Percentiles rank a stretch among this genome's conserved stretches.
Conservation (phyloP, 768 basidiomycete species). For the Saitozyma podzolica region DNA sequence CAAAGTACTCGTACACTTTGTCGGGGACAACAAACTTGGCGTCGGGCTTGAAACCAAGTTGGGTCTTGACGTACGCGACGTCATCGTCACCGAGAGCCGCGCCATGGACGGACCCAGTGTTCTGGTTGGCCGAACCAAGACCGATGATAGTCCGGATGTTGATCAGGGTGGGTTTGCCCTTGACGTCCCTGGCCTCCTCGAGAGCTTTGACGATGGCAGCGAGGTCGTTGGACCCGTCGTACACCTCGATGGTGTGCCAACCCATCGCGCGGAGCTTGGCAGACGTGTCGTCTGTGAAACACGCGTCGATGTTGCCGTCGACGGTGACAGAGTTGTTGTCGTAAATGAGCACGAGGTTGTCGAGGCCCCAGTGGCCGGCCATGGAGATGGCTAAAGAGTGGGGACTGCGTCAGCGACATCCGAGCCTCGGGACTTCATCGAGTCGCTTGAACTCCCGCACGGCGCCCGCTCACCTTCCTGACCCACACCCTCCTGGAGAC, state of each 20-base stretch:
- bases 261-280: constrained; percentile 44
- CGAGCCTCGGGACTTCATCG: not conserved
- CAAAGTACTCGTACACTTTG: constrained; percentile 48
- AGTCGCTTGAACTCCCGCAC: not conserved
- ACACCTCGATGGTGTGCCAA: constrained; percentile 50
- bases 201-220: constrained; percentile 41
- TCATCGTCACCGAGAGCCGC: constrained; percentile 49
- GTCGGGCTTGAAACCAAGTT: constrained; percentile 44
- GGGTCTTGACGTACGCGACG: constrained; percentile 44
- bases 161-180: constrained; percentile 48
- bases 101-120: constrained; percentile 47
- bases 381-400: constrained; percentile 38
- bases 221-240: constrained; percentile 48
- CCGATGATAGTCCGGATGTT: constrained; percentile 51
- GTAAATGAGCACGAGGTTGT: constrained; percentile 51
- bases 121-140: constrained; percentile 41
- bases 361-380: constrained; percentile 48
- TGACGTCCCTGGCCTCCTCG: constrained; percentile 42
- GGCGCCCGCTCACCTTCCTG: constrained; percentile 41
- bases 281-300: constrained; percentile 51
- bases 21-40: constrained; percentile 41
- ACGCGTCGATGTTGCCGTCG: constrained; percentile 47
- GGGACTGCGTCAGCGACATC: constrained; percentile 1
- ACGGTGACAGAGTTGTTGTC: constrained; percentile 50
- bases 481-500: constrained; percentile 52